phyloP scores from a whole-genome alignment of 768 basidiomycete species.

The Leccinum longicurvipes region DNA sequence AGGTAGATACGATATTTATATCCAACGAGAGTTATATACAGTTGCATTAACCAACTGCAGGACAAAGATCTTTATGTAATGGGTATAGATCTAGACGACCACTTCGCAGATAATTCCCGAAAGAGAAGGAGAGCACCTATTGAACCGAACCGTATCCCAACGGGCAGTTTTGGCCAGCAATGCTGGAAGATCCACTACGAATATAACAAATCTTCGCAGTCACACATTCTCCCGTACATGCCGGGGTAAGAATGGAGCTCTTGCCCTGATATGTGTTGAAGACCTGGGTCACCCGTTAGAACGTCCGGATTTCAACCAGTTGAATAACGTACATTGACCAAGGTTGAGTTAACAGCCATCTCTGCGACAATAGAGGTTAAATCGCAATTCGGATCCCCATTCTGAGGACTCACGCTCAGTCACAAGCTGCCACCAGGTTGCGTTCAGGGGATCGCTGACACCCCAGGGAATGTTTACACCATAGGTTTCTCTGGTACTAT shows the following conservation, averaged over 20 bases:
- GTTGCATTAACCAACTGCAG: neutral
- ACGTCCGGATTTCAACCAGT: neutral
- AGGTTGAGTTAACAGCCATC: constrained; percentile 53
- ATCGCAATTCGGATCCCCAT: neutral
- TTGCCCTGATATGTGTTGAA: constrained; percentile 76
- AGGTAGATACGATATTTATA: constrained; percentile 6
- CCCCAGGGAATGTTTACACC: constrained; percentile 58
- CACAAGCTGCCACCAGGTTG: constrained; percentile 80
- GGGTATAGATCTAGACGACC: neutral
- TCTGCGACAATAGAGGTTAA: constrained; percentile 32
- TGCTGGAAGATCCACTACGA: constrained; percentile 64
- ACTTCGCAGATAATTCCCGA: neutral
- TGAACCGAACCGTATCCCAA: constrained; percentile 67
- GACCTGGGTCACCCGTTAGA: constrained; percentile 35
- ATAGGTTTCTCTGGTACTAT: constrained; percentile 66
- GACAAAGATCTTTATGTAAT: neutral
- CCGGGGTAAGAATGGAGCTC: constrained; percentile 47
- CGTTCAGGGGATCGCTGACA: constrained; percentile 65
- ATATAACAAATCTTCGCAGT: constrained; percentile 74
- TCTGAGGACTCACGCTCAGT: constrained; percentile 58
- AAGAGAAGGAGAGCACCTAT: constrained; percentile 11
- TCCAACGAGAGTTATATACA: neutral
- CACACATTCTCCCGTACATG: constrained; percentile 62
- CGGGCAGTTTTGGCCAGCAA: constrained; percentile 58
- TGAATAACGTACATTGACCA: constrained; percentile 51